These are phyloP conservation scores for Puccinia triticina DNA, from an alignment of 1,284 basidiomycete species.

Conservation along the genomic window DNA sequence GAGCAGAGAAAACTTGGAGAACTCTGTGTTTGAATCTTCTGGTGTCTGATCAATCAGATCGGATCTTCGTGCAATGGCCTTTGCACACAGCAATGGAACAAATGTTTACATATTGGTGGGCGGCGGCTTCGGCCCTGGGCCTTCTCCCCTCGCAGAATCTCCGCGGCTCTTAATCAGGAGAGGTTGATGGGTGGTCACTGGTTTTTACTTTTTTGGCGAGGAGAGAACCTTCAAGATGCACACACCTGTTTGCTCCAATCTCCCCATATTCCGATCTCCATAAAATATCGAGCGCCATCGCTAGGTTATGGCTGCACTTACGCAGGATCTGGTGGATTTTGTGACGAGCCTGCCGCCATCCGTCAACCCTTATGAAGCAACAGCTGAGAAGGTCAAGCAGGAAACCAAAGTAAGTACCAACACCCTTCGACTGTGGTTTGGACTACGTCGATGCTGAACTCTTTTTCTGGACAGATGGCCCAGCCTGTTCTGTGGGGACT, in stretches of 20 bases:
- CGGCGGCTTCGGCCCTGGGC: background rate
- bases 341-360: slow-evolving; percentile 2
- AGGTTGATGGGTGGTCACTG: too few species aligned
- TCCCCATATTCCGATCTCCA: slow-evolving; percentile 22
- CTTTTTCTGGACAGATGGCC: background rate
- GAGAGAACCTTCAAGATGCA: too few species aligned
- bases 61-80: slow-evolving; percentile 63
- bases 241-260: too few species aligned
- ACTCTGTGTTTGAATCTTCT: slow-evolving; percentile 62
- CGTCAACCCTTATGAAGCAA: background rate
- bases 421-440: background rate
- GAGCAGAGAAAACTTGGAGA: slow-evolving; percentile 50
- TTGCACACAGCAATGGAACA: slow-evolving; percentile 59
- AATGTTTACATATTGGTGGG: background rate
- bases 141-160: too few species aligned
- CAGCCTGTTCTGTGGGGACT: background rate
- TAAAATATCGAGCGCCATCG: too few species aligned
- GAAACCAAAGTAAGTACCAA: background rate
- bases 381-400: background rate
- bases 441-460: background rate
- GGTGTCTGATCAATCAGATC: slow-evolving; percentile 63
- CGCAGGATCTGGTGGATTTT: background rate
- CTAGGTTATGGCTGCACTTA: background rate
- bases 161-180: too few species aligned
- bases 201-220: too few species aligned